Conservation (phyloP, 2,329 filamentous ascomycete species). For the Chaetoscypha palmicola region DNA sequence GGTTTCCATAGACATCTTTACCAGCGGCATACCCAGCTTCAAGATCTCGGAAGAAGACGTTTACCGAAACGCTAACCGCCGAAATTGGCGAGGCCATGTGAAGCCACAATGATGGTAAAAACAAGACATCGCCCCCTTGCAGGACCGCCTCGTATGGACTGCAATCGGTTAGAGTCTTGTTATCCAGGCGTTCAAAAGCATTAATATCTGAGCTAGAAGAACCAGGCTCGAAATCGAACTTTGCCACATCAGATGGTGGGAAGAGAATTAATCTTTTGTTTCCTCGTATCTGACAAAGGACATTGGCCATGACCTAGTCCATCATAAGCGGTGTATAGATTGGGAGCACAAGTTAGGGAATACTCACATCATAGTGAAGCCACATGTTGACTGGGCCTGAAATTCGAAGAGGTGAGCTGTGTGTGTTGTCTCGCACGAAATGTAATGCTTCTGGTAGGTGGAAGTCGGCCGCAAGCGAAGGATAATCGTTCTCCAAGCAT, state of each 20-base stretch:
- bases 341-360: too few species aligned
- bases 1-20: constrained; percentile 80
- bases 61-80: constrained; percentile 68
- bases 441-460: constrained; percentile 54
- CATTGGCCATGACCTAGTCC: constrained; percentile 73
- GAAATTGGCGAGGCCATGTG: constrained; percentile 62
- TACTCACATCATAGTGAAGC: constrained; percentile 30
- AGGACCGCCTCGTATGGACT: constrained; percentile 62
- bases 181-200: constrained; percentile 50
- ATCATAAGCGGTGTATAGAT: constrained; percentile 17
- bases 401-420: constrained; percentile 74
- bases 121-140: constrained; percentile 67
- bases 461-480: constrained; percentile 63
- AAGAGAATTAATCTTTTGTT: constrained; percentile 70
- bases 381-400: constrained; percentile 80
- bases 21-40: constrained; percentile 62
- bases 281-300: constrained; percentile 73
- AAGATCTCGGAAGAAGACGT: constrained; percentile 77
- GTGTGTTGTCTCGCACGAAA: constrained; percentile 53
- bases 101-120: constrained; percentile 76
- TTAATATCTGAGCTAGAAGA: constrained; percentile 74
- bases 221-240: constrained; percentile 66
- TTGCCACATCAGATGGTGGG: constrained; percentile 65
- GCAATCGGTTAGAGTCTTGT: constrained; percentile 38
- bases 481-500: constrained; percentile 65